Conservation (phyloP, 164 flowering plant genomes). For the Tinospora cordifolia region DNA sequence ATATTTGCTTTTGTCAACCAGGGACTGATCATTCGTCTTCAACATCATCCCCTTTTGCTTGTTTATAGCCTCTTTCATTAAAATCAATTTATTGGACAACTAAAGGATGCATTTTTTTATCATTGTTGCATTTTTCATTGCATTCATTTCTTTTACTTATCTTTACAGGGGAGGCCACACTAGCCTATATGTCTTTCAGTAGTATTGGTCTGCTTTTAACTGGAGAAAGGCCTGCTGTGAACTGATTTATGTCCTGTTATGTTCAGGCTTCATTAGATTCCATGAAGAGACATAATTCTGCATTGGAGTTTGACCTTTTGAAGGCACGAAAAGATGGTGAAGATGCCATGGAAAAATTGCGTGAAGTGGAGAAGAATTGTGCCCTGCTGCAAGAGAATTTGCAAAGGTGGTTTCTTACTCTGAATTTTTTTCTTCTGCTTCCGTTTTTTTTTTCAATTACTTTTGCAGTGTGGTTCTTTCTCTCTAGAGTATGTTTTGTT, state of each 20-base stretch:
- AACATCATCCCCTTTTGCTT: too few species aligned
- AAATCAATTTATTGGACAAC: too few species aligned
- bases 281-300: conserved; percentile 48
- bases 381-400: conserved; percentile 56
- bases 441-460: too few species aligned
- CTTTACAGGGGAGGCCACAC: not conserved
- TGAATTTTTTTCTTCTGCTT: not conserved
- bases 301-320: conserved; percentile 54
- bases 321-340: conserved; percentile 43
- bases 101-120: too few species aligned
- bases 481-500: not conserved
- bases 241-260: conserved; percentile 1
- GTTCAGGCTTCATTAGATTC: conserved; percentile 54
- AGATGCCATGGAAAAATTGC: conserved; percentile 49
- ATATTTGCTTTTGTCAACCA: not conserved
- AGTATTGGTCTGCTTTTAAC: not conserved
- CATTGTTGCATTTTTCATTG: too few species aligned
- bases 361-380: conserved; percentile 58
- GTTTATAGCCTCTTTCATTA: too few species aligned
- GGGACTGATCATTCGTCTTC: too few species aligned
- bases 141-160: too few species aligned
- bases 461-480: not conserved
- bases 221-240: not conserved
- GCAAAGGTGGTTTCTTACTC: conserved; percentile 40
- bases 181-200: not conserved